These are phyloP conservation scores for Strobilomyces echinocephalus DNA, from an alignment of 768 basidiomycete genomes.

Conservation along the genomic window DNA sequence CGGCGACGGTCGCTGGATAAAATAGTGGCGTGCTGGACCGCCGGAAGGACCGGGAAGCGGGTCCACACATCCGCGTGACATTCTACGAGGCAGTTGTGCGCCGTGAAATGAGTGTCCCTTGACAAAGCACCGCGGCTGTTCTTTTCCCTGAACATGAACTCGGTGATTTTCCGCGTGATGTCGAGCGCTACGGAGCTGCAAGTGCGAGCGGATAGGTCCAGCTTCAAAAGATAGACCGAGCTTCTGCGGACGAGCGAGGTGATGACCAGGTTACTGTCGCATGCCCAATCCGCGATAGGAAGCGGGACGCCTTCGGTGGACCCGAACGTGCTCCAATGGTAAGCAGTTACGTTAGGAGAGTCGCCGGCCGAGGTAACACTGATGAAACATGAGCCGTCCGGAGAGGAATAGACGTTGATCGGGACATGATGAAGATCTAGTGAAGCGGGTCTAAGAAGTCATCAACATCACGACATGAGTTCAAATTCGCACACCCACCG, in stretches of 20 bases:
- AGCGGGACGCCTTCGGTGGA: slow-evolving; percentile 41
- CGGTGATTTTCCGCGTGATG: slow-evolving; percentile 52
- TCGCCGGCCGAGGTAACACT: slow-evolving; percentile 23
- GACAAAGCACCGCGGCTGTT: slow-evolving; percentile 21
- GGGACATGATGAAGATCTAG: slow-evolving; percentile 38
- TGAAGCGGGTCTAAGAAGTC: slow-evolving; percentile 38
- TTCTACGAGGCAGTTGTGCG: slow-evolving; percentile 49
- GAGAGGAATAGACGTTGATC: slow-evolving; percentile 38
- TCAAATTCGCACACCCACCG: slow-evolving; percentile 32
- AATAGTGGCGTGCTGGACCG: slow-evolving; percentile 42
- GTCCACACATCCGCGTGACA: slow-evolving; percentile 56
- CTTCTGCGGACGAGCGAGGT: slow-evolving; percentile 44
- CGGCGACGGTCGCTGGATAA: slow-evolving; percentile 29
- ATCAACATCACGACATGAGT: background rate
- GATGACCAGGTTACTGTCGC: slow-evolving; percentile 27
- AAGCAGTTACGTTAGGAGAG: slow-evolving; percentile 30
- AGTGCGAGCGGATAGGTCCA: slow-evolving; percentile 31
- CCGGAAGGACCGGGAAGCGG: slow-evolving; percentile 53
- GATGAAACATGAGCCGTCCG: slow-evolving; percentile 53
- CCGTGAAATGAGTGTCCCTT: slow-evolving; percentile 20
- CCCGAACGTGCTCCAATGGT: slow-evolving; percentile 59
- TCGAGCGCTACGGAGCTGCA: slow-evolving; percentile 45
- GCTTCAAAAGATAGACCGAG: slow-evolving; percentile 40
- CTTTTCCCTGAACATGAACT: slow-evolving; percentile 53
- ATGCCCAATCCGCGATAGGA: slow-evolving; percentile 27